phyloP scores from a whole-genome alignment of 2,329 filamentous ascomycete genomes.

The Mycosphaerella sp. region DNA sequence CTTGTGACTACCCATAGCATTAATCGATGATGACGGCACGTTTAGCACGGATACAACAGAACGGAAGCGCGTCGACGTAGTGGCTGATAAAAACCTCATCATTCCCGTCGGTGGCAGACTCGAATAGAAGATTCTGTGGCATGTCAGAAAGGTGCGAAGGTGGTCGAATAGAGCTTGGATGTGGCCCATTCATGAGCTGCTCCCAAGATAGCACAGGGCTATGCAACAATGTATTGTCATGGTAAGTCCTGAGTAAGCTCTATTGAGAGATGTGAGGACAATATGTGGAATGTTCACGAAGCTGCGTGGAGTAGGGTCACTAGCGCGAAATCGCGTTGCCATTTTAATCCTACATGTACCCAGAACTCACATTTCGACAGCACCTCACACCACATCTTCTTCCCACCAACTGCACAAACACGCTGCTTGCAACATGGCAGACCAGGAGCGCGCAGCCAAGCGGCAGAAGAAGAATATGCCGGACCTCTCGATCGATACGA shows the following conservation, averaged over 20 bases:
- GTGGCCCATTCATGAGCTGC: too few species aligned
- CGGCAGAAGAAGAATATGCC: slow-evolving; percentile 12
- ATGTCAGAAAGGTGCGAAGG: too few species aligned
- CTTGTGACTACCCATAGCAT: too few species aligned
- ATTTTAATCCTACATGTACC: not conserved
- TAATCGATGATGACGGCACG: too few species aligned
- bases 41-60: too few species aligned
- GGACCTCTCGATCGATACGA: not conserved
- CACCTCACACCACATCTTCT: not conserved
- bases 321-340: not conserved
- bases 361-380: not conserved
- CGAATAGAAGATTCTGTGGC: too few species aligned
- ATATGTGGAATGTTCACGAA: not conserved
- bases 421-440: slow-evolving; percentile 3
- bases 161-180: too few species aligned
- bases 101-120: too few species aligned
- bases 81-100: too few species aligned
- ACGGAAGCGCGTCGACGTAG: too few species aligned
- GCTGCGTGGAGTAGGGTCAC: not conserved
- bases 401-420: not conserved
- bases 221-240: not conserved
- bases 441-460: slow-evolving; percentile 13
- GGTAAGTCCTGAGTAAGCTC: not conserved
- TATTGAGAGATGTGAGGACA: not conserved
- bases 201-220: not conserved